Evolutionary conservation across 768 basidiomycete genomes (phyloP).

Genomic region (Mycena floridula): DNA sequence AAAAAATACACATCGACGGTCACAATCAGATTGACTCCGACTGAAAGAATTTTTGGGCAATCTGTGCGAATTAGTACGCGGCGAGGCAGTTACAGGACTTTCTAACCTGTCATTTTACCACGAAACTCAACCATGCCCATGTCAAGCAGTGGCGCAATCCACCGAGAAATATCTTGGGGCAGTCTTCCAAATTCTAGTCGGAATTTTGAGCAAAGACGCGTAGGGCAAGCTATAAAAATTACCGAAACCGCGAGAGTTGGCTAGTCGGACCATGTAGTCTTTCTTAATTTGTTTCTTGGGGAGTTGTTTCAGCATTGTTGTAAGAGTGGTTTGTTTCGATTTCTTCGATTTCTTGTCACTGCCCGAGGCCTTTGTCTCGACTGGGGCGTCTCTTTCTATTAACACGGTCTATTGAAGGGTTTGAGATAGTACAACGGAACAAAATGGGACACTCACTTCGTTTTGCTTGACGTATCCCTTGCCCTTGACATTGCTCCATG

Average conservation of each 20-base stretch:
- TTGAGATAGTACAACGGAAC: no score
- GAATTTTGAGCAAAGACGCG: no score
- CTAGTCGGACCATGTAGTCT: slow-evolving; percentile 62
- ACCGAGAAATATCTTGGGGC: slow-evolving; percentile 60
- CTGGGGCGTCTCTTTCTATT: slow-evolving; percentile 56
- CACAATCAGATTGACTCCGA: slow-evolving; percentile 74
- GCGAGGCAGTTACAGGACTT: no score
- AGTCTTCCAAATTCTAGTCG: slow-evolving; percentile 77
- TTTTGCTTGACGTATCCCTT: slow-evolving; percentile 60
- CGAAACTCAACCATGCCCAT: slow-evolving; percentile 61
- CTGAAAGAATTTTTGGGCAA: slow-evolving; percentile 62
- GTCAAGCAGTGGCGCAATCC: slow-evolving; percentile 73
- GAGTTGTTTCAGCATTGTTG: slow-evolving; percentile 56
- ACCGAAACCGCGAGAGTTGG: slow-evolving; percentile 65
- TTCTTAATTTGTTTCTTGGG: slow-evolving; percentile 43
- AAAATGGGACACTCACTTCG: no score
- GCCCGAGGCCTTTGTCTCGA: slow-evolving; percentile 16
- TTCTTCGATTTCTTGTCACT: slow-evolving; percentile 27
- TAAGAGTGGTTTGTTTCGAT: slow-evolving; percentile 63
- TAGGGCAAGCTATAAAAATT: no score
- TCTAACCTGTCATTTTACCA: slow-evolving; percentile 68
- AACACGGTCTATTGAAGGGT: no score
- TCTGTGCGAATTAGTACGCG: no score
- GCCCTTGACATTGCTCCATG: slow-evolving; percentile 75
- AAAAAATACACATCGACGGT: slow-evolving; percentile 70